Evolutionary conservation across 139 green algal genomes (phyloP).

Genomic region (Trebouxia sp.): DNA sequence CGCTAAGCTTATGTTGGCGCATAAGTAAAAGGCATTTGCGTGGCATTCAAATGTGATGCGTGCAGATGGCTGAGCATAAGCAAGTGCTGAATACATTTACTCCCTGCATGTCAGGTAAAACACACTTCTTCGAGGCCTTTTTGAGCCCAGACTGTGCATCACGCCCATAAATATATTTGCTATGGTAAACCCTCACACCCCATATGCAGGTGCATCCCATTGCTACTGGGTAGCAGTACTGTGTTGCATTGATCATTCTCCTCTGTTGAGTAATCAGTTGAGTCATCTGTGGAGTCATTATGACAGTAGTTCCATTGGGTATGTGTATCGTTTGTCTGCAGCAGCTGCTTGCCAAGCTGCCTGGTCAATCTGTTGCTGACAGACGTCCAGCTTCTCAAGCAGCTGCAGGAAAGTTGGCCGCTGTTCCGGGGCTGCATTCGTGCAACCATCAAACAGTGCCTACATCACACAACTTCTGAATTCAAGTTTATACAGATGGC

Average conservation of each 20-base stretch:
- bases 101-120: no score
- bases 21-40: not conserved
- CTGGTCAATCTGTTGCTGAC: slow-evolving; percentile 18
- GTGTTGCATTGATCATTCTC: no score
- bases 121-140: no score
- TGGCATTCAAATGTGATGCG: not conserved
- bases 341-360: slow-evolving; percentile 4
- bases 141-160: no score
- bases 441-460: not conserved
- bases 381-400: slow-evolving; percentile 6
- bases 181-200: no score
- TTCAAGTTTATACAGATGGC: no score
- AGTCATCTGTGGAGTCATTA: not conserved
- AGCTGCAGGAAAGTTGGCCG: slow-evolving; percentile 14
- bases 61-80: not conserved
- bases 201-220: no score
- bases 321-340: slow-evolving; percentile 11
- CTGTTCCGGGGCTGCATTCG: not conserved
- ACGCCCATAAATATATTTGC: no score
- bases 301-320: slow-evolving; percentile 10
- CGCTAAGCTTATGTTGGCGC: not conserved
- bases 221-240: no score
- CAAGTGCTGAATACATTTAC: no score
- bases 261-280: no score
- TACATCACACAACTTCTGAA: no score